Base-by-base conservation (phyloP, 192 early-diverging fungal genomes). In the Podochytrium sp. region DNA sequence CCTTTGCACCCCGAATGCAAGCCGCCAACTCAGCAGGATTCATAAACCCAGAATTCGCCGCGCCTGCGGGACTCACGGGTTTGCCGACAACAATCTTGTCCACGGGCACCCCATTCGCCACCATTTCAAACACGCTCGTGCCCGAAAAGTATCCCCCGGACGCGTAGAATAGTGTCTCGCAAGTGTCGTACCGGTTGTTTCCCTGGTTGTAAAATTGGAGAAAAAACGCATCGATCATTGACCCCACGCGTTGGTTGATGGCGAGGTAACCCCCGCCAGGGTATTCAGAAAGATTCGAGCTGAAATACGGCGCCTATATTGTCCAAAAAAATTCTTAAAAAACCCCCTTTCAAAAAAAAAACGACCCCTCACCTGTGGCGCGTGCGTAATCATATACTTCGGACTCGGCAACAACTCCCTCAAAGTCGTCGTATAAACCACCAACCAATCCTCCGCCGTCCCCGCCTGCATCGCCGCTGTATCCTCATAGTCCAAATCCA, bases 151-250 rank as follows among this genome's bases (percentile, higher is more conserved):
- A 34, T 37, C 76, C 76, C 32, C 69, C 76, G 18, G 77, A 63
- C 27, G 29, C 29, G 51, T 73, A 66, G 53, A 80, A 74, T 20
- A 80, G 41, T 12, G 60, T 73, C 23, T 40, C 43, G 38, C 79
- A 80, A 0, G 79, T 78, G 33, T 76, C 79, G 63, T 80, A 34
- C 1, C 33, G 18, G 6, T 14, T 1, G 37, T 23, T 40, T 20
- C 79, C 79, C 67, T 80, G 79, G 51, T 80, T 80, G 58, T 80
- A 80, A 61, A 76, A 80, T 43, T 80, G 79, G 29, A 73, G 59
- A 18, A 79, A 79, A 53, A 79, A 80, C 42, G 50, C 79, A 65
- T 80, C 79, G 51, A 80, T 78, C 71, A 51, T 49, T 30, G 42
- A 59, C 2, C 79, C 79, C 18, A 79, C 79, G 20, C 50, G 5